These are phyloP conservation scores for Anethum foeniculum DNA, from an alignment of 140 eudicot genomes.

Conservation along the genomic window DNA sequence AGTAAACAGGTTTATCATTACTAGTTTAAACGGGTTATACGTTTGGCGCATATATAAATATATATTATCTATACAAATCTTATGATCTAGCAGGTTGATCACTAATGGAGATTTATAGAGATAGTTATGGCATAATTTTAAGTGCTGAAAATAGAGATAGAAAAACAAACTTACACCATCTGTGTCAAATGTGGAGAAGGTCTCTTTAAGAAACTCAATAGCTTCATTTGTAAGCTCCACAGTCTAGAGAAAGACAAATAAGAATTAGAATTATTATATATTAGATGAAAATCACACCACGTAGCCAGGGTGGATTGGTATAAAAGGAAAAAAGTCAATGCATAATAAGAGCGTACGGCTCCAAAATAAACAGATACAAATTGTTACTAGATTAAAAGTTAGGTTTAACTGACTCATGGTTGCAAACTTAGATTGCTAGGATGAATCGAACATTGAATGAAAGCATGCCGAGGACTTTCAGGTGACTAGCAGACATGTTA, in stretches of 20 bases:
- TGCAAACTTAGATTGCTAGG: not conserved
- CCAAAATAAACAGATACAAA: not conserved
- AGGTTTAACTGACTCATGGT: not conserved
- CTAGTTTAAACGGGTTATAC: not conserved
- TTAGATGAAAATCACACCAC: not conserved
- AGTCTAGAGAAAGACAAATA: conserved; percentile 46
- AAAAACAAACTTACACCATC: conserved; percentile 59
- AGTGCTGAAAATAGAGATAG: not conserved
- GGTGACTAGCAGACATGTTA: not conserved
- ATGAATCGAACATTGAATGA: not conserved
- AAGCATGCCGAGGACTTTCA: not conserved
- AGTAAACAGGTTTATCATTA: not conserved
- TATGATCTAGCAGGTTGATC: not conserved
- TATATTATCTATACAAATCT: not conserved
- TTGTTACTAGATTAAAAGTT: not conserved
- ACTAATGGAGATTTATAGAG: not conserved
- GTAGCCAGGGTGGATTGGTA: not conserved
- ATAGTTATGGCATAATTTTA: not conserved
- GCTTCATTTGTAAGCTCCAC: conserved; percentile 97
- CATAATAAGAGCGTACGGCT: not conserved
- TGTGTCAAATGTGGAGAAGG: conserved; percentile 57
- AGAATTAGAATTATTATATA: conserved; percentile 2
- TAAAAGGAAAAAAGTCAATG: not conserved
- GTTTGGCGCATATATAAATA: not conserved
- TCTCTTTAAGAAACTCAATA: conserved; percentile 63